Base-by-base conservation (phyloP, 768 basidiomycete species). In the Wakefieldia striispora region DNA sequence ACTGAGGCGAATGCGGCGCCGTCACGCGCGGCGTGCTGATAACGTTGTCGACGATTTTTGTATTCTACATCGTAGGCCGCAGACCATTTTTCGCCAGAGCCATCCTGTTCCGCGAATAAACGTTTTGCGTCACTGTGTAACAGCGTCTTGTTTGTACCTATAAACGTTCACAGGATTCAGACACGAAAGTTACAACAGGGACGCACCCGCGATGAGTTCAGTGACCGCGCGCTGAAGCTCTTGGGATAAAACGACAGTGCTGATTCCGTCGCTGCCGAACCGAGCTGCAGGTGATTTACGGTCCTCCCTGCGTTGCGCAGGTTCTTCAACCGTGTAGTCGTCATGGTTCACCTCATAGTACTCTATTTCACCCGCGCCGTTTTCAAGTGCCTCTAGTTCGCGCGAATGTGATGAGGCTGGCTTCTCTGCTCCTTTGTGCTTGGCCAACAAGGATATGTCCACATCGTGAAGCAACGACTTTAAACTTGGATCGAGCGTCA, bases 1-100 rank as follows among this genome's bases (percentile, higher is more conserved):
- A 94, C 77, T 12, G 88, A 83, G 13, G 87, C 86, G 64, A 93
- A 95, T 5, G 92, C 92, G 21, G 87, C 83, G 20, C 85, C 90
- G 55, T 93, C 88, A 23, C 86, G 77, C 47, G 79, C 75, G 35
- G 72, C 72, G 65, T 88, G 87, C 23, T 77, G 77, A 49, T 67
- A 67, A 31, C 77, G 75, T 60, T 88, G 84, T 45, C 72, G 69
- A 36, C 73, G 70, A 12, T 83, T 84, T 54, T 78, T 82, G 65
- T 90, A 89, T 50, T 70, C 72, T 9, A 73, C 72, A 48, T 82
- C 72, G 61, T 83, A 86, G 10, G 74, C 58, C 16, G 77, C 56
- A 40, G 77, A 73, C 88, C 88, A 91, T 24, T 49, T 53, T 47
- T 74, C 66, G 12, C 65, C 65, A 14, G 59, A 57, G 40, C 42